Percentiles rank a stretch among this genome's conserved stretches.
Conservation (phyloP, 768 basidiomycete species). For the Suillus occidentalis region DNA sequence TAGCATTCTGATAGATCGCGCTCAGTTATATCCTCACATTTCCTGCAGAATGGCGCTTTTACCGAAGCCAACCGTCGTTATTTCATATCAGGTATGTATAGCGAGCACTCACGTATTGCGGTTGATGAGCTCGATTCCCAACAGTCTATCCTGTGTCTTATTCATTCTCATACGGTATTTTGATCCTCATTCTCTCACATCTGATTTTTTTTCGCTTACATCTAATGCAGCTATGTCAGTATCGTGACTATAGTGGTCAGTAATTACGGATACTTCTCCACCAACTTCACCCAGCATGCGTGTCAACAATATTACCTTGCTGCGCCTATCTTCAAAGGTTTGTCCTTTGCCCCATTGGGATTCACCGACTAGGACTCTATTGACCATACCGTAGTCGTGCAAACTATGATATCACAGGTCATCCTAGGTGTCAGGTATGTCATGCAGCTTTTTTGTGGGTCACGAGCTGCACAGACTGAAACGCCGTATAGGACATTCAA, state of each 20-base stretch:
- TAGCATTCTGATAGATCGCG: not conserved
- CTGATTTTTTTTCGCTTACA: not conserved
- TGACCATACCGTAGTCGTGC: not conserved
- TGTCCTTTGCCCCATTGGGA: no score
- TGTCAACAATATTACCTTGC: not conserved
- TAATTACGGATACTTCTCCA: not conserved
- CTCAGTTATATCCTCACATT: slow-evolving; percentile 33
- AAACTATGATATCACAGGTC: not conserved
- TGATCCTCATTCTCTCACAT: no score
- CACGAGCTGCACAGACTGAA: not conserved
- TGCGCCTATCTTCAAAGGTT: not conserved
- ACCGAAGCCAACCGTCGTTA: slow-evolving; percentile 28
- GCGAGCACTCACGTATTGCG: not conserved
- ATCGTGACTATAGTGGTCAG: not conserved
- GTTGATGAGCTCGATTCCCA: not conserved
- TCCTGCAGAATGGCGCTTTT: slow-evolving; percentile 34
- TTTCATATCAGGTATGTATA: slow-evolving; percentile 25
- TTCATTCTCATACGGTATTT: not conserved
- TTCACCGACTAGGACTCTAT: not conserved
- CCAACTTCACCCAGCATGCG: not conserved
- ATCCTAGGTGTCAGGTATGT: not conserved
- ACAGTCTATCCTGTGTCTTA: not conserved
- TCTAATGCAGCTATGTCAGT: not conserved
- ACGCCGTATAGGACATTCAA: slow-evolving; percentile 48
- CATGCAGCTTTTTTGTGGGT: not conserved